Conservation (phyloP, 768 basidiomycete species). For the Amyloporia xantha region DNA sequence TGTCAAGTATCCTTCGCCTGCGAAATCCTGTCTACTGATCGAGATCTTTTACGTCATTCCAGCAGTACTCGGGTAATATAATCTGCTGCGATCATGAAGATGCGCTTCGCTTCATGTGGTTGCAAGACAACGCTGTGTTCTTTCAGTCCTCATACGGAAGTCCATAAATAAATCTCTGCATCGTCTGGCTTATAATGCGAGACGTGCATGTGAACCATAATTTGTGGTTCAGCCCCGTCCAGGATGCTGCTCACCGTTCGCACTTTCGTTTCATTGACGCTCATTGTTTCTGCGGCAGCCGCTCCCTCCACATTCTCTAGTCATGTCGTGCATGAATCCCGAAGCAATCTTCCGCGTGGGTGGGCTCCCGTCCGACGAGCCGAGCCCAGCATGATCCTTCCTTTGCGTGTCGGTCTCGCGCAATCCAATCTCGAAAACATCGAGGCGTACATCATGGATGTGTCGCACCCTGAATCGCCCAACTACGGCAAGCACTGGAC, state of each 20-base stretch:
- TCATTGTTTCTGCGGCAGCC: background rate
- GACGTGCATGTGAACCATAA: too few relatives aligned
- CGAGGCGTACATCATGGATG: constrained; percentile 37
- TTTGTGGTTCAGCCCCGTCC: too few relatives aligned
- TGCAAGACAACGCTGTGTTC: too few relatives aligned
- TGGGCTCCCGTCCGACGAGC: constrained; percentile 35
- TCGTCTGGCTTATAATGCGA: too few relatives aligned
- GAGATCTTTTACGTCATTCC: too few relatives aligned
- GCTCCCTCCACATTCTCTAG: background rate
- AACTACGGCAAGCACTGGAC: constrained; percentile 46
- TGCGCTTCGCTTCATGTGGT: too few relatives aligned
- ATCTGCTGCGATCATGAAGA: too few relatives aligned
- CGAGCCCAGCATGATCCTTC: constrained; percentile 29
- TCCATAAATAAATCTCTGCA: too few relatives aligned
- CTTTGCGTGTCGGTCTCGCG: constrained; percentile 41
- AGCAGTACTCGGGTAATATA: too few relatives aligned
- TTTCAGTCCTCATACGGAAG: too few relatives aligned
- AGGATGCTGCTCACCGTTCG: background rate
- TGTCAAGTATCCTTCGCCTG: too few relatives aligned
- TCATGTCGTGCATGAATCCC: constrained; percentile 3
- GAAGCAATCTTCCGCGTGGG: constrained; percentile 14
- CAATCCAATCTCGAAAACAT: constrained; percentile 40
- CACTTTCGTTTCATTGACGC: background rate
- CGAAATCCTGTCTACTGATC: too few relatives aligned
- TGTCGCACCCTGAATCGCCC: constrained; percentile 45